Percentiles rank a stretch among this genome's conserved stretches.
Conservation (phyloP, 2,329 filamentous ascomycete species). For the Microcera coccophila region DNA sequence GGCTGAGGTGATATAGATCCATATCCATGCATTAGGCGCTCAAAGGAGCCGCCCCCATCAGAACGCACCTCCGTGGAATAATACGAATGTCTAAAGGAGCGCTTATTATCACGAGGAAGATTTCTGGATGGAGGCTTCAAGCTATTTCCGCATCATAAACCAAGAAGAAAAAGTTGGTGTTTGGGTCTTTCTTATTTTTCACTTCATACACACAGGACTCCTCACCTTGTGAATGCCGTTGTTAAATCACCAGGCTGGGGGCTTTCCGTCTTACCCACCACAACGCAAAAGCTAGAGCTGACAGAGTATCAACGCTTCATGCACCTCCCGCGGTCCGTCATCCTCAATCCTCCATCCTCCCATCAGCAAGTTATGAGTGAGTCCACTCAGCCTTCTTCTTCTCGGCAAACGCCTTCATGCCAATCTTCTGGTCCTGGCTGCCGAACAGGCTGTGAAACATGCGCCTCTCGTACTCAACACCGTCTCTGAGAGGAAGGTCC, state of each 20-base stretch:
- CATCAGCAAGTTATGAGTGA: conserved; percentile 55
- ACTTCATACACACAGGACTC: too few relatives aligned
- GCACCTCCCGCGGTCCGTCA: too few relatives aligned
- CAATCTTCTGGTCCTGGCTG: conserved; percentile 94
- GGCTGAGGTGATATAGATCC: background rate
- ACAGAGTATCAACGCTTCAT: conserved; percentile 1
- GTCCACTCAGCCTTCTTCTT: conserved; percentile 93
- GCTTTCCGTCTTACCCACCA: too few relatives aligned
- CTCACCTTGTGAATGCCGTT: too few relatives aligned
- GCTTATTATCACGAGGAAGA: too few relatives aligned
- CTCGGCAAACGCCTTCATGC: conserved; percentile 90
- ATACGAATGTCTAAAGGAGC: background rate
- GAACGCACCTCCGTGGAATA: background rate
- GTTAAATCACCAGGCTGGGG: too few relatives aligned
- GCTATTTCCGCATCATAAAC: too few relatives aligned
- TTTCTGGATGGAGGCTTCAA: too few relatives aligned
- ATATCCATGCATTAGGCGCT: background rate
- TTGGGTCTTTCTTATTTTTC: too few relatives aligned
- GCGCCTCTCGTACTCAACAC: conserved; percentile 89
- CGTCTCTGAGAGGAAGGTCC: conserved; percentile 80
- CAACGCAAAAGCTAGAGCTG: too few relatives aligned
- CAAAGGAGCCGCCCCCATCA: background rate
- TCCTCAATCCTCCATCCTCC: conserved; percentile 5
- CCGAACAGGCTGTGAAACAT: conserved; percentile 93
- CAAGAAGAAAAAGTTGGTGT: too few relatives aligned